Conservation (phyloP, 2,329 filamentous ascomycete genomes). For the Blastomyces gilchristii region DNA sequence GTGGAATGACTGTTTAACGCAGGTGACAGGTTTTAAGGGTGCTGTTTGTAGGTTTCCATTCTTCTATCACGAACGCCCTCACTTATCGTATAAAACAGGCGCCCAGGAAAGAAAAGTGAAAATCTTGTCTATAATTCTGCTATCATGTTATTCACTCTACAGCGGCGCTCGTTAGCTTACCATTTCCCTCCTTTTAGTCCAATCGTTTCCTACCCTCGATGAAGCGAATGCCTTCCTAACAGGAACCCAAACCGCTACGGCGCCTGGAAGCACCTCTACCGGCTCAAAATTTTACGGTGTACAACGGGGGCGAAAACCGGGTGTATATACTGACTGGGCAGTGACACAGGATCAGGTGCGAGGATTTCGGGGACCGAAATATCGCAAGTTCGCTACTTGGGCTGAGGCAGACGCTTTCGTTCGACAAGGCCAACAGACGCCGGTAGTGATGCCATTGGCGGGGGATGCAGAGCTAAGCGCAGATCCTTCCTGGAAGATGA, state of each 20-base stretch:
- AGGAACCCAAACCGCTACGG: conserved; percentile 43
- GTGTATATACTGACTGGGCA: conserved; percentile 57
- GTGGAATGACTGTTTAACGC: conserved; percentile 52
- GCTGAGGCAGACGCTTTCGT: conserved; percentile 74
- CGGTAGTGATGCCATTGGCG: conserved; percentile 4
- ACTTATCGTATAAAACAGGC: neutral
- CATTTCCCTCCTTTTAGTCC: conserved; percentile 45
- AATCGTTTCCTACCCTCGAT: conserved; percentile 61
- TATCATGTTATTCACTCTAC: neutral
- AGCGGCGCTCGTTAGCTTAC: neutral
- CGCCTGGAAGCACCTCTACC: conserved; percentile 26
- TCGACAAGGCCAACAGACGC: conserved; percentile 10
- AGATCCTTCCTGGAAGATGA: neutral
- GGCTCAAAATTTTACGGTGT: conserved; percentile 50
- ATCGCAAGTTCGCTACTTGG: conserved; percentile 58
- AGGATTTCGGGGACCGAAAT: conserved; percentile 57
- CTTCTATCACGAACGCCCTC: neutral
- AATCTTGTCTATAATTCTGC: neutral
- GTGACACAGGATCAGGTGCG: conserved; percentile 63
- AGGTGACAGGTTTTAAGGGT: conserved; percentile 54
- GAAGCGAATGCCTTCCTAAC: conserved; percentile 72
- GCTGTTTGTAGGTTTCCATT: conserved; percentile 52
- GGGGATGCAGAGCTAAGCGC: neutral
- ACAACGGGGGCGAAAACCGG: conserved; percentile 47
- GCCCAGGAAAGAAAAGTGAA: neutral